phyloP scores from a whole-genome alignment of 768 basidiomycete species.

The Mycena leptocephala region DNA sequence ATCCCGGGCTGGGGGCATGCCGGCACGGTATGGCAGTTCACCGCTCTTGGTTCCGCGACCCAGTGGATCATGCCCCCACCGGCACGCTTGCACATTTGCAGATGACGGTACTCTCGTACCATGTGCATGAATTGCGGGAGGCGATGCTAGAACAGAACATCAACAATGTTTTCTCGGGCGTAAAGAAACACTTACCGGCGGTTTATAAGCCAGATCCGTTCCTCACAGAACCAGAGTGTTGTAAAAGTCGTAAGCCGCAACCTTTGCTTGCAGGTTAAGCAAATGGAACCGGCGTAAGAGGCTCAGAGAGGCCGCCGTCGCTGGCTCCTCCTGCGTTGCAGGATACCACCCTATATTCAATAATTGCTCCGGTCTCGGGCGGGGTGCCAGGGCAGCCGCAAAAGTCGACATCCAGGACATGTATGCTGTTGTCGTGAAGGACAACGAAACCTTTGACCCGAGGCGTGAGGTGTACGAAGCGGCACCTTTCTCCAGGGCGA shows the following conservation, averaged over 20 bases:
- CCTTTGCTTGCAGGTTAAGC: constrained; percentile 32
- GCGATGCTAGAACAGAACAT: constrained; percentile 19
- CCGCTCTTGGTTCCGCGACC: not conserved
- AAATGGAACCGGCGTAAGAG: constrained; percentile 38
- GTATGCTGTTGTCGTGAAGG: too few species aligned
- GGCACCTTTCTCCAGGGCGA: too few species aligned
- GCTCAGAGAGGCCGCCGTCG: constrained; percentile 36
- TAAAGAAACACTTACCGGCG: constrained; percentile 13
- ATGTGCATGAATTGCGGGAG: not conserved
- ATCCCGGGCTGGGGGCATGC: too few species aligned
- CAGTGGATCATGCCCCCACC: not conserved
- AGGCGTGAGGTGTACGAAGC: too few species aligned
- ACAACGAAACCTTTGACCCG: too few species aligned
- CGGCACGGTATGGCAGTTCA: too few species aligned
- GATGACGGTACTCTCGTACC: not conserved
- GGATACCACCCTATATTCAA: not conserved
- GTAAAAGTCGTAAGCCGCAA: constrained; percentile 40
- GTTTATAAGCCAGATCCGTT: not conserved
- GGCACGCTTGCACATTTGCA: not conserved
- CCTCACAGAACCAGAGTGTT: constrained; percentile 17
- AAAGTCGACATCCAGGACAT: too few species aligned
- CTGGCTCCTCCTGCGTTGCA: constrained; percentile 27
- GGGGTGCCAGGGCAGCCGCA: too few species aligned
- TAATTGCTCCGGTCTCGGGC: too few species aligned
- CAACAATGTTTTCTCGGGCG: too few species aligned